Evolutionary conservation across 2,329 filamentous ascomycete genomes (phyloP).

Genomic region (Sporothrix euskadiensis): DNA sequence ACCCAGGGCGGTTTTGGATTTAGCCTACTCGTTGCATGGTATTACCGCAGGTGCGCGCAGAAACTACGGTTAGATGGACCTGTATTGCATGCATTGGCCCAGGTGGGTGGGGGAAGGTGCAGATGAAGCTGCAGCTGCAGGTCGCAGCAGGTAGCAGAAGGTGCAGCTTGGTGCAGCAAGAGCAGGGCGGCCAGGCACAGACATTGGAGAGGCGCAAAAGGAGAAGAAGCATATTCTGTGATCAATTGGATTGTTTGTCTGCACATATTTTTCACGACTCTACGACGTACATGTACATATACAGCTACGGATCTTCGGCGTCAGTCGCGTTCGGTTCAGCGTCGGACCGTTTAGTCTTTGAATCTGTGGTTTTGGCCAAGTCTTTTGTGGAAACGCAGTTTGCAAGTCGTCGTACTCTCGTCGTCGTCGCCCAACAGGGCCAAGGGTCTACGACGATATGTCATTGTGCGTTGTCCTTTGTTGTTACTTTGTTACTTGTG

Average conservation of each 20-base stretch:
- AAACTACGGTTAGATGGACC: conserved; percentile 15
- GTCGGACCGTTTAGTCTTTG: background rate
- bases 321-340: background rate
- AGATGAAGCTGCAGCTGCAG: background rate
- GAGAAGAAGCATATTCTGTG: background rate
- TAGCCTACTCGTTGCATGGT: background rate
- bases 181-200: background rate
- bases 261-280: background rate
- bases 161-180: background rate
- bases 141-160: background rate
- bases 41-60: conserved; percentile 1
- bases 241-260: background rate
- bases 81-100: conserved; percentile 15
- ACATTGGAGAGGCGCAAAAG: background rate
- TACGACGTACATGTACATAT: too few relatives aligned
- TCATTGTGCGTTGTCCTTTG: background rate
- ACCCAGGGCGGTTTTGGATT: background rate
- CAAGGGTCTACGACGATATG: background rate
- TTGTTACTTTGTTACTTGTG: background rate
- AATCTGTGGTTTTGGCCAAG: background rate
- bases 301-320: background rate
- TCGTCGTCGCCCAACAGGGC: conserved; percentile 1
- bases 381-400: background rate
- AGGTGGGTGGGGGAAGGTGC: background rate
- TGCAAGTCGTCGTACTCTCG: background rate